These are phyloP conservation scores for Astragalus membranaceus DNA, from an alignment of 306 rosid species.

Conservation along the genomic window DNA sequence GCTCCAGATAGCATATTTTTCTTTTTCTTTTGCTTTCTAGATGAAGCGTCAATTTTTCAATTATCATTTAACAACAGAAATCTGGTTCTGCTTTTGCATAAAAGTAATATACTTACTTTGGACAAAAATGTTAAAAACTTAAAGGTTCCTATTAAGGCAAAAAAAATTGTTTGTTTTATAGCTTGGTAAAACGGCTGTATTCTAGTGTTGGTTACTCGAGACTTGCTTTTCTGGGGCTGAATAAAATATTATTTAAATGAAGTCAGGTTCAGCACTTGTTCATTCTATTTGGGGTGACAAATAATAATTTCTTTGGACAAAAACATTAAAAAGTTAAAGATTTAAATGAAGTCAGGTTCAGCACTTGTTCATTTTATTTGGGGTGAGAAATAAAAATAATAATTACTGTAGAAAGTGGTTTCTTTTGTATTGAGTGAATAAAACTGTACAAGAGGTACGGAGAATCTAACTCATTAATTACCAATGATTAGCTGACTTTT, in stretches of 20 bases:
- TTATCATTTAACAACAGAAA: neutral
- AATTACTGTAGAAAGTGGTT: no score
- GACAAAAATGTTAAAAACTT: neutral
- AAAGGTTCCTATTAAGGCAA: neutral
- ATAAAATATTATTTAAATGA: neutral
- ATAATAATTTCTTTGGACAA: neutral
- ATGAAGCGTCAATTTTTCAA: neutral
- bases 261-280: neutral
- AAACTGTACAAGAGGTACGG: no score
- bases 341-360: no score
- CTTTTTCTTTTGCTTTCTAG: slow-evolving; percentile 1
- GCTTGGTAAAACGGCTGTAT: neutral
- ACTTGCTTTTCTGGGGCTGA: neutral
- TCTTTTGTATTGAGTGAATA: no score
- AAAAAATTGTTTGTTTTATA: neutral
- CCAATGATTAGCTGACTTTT: no score
- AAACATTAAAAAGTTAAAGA: no score
- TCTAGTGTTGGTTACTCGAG: neutral
- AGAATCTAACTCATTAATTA: no score
- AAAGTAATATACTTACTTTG: neutral
- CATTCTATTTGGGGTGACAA: neutral
- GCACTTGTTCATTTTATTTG: no score
- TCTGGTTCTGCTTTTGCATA: neutral
- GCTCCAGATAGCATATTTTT: neutral
- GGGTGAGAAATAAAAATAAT: no score